Percentiles rank a stretch among this genome's conserved stretches.
Conservation (phyloP, 179 eudicot genomes). For the Heliamphora pulchella region DNA sequence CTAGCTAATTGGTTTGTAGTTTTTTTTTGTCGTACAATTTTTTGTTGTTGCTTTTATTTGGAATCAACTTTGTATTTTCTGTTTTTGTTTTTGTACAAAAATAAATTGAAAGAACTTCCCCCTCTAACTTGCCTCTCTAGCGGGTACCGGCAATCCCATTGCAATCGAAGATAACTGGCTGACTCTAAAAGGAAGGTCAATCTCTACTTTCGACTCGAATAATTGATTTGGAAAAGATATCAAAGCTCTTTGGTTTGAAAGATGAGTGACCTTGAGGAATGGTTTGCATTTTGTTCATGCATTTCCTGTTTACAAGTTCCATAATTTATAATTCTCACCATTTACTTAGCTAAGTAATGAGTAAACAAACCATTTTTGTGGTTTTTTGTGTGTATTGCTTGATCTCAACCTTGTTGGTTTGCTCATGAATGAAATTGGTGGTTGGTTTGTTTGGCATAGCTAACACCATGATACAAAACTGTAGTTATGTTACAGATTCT, state of each 20-base stretch:
- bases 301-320: not conserved
- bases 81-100: too few relatives aligned
- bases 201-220: conserved; percentile 29
- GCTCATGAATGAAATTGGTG: not conserved
- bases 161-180: conserved; percentile 21
- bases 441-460: too few relatives aligned
- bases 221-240: conserved; percentile 28
- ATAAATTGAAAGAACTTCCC: conserved; percentile 31
- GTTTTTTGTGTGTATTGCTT: not conserved
- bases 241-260: conserved; percentile 32
- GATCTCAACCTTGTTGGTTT: conserved; percentile 4
- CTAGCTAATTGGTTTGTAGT: too few relatives aligned
- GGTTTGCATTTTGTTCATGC: not conserved
- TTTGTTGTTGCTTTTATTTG: too few relatives aligned
- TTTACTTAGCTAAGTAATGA: not conserved
- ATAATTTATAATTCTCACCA: not conserved
- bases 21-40: too few relatives aligned
- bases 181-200: conserved; percentile 24
- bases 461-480: too few relatives aligned
- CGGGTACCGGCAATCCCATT: conserved; percentile 26
- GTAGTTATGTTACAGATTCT: too few relatives aligned
- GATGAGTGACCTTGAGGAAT: conserved; percentile 14
- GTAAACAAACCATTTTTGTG: not conserved
- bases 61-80: too few relatives aligned
- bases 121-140: conserved; percentile 29